Percentiles rank a stretch among this genome's conserved stretches.
phyloP scores from a whole-genome alignment of 108 stramenopile species.

The Chaetoceros tenuissimus region DNA sequence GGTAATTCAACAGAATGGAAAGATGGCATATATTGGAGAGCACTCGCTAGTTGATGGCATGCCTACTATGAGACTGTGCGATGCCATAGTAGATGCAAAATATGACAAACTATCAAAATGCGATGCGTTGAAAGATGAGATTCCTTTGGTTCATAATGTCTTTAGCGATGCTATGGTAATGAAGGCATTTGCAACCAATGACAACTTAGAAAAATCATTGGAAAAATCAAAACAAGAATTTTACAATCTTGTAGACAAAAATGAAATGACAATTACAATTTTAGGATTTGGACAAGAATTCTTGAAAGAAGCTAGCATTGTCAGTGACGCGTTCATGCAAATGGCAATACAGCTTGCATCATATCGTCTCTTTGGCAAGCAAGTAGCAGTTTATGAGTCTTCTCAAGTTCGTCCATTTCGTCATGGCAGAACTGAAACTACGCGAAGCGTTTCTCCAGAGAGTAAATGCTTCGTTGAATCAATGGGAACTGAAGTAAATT shows the following conservation, averaged over 20 bases:
- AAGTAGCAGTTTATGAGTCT: slow-evolving; percentile 69
- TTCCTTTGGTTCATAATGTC: too few species aligned
- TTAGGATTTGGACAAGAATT: too few species aligned
- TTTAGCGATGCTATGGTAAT: too few species aligned
- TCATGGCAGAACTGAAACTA: slow-evolving; percentile 75
- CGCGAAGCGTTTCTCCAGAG: slow-evolving; percentile 35
- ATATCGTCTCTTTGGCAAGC: slow-evolving; percentile 52
- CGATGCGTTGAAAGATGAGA: slow-evolving; percentile 2
- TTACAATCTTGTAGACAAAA: too few species aligned
- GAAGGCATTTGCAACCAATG: not conserved
- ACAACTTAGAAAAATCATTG: not conserved
- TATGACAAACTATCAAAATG: slow-evolving; percentile 13
- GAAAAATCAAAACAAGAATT: too few species aligned
- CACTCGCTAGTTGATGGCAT: slow-evolving; percentile 70
- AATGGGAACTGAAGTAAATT: too few species aligned
- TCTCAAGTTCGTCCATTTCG: slow-evolving; percentile 65
- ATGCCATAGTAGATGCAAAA: slow-evolving; percentile 16
- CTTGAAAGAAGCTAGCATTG: not conserved
- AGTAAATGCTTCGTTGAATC: slow-evolving; percentile 45
- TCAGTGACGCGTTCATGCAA: slow-evolving; percentile 57
- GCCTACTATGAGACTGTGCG: slow-evolving; percentile 21
- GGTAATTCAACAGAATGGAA: slow-evolving; percentile 43
- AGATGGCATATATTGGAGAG: slow-evolving; percentile 45
- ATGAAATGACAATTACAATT: too few species aligned
- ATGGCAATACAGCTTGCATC: slow-evolving; percentile 79